These are phyloP conservation scores for Artomyces pyxidatus DNA, from an alignment of 768 basidiomycete species.

Conservation along the genomic window DNA sequence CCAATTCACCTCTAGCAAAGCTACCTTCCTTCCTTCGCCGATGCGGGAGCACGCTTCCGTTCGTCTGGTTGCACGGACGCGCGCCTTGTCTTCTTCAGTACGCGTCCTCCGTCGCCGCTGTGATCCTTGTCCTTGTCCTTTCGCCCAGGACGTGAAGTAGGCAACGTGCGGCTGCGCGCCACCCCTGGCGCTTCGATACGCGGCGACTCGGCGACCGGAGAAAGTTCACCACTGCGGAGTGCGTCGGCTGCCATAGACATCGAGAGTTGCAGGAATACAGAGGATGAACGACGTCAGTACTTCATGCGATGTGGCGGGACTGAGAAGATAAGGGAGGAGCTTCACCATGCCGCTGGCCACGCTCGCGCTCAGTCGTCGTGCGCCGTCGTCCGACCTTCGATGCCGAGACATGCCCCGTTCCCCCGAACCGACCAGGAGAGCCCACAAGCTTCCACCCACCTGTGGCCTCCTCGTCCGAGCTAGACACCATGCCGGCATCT, in stretches of 20 bases:
- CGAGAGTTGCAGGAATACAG: background rate
- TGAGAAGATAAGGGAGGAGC: background rate
- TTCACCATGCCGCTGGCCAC: background rate
- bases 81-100: background rate
- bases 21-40: too few species aligned
- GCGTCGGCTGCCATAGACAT: background rate
- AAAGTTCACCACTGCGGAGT: constrained; percentile 26
- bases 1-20: too few species aligned
- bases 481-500: constrained; percentile 35
- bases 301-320: background rate
- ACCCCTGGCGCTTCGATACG: constrained; percentile 32
- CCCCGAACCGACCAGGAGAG: background rate
- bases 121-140: background rate
- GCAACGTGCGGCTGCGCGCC: constrained; percentile 59
- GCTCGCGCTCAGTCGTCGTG: constrained; percentile 7
- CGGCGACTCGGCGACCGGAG: constrained; percentile 42
- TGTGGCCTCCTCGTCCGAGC: constrained; percentile 30
- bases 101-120: background rate
- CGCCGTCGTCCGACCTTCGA: constrained; percentile 1
- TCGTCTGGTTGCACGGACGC: background rate
- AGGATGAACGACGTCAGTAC: background rate
- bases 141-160: constrained; percentile 18
- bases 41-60: background rate
- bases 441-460: constrained; percentile 7
- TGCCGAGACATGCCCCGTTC: background rate